phyloP scores from a whole-genome alignment of 345 rosid genomes.

The Reutealis trisperma region DNA sequence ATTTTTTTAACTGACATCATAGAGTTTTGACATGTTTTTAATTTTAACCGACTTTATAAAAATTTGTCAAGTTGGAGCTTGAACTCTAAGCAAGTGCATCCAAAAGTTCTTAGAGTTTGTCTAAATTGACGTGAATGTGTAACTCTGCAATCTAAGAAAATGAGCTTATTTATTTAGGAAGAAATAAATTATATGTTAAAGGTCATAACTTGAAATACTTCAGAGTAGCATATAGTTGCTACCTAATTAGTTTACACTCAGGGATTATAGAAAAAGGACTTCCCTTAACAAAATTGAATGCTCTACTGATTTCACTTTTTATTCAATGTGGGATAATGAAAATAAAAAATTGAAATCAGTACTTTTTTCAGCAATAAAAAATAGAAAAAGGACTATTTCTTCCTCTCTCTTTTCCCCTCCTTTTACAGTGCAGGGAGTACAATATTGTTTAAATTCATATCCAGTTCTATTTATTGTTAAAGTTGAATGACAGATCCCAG shows the following conservation, averaged over 20 bases:
- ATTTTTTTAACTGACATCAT: not conserved
- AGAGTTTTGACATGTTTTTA: no score
- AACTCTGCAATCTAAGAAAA: not conserved
- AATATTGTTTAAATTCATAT: not conserved
- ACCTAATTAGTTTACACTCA: no score
- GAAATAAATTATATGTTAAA: no score
- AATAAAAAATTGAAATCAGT: not conserved
- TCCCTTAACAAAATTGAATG: no score
- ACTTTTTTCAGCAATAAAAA: not conserved
- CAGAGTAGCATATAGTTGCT: no score
- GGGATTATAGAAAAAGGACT: no score
- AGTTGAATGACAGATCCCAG: slow-evolving; percentile 65
- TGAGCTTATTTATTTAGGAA: no score
- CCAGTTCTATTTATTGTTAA: not conserved
- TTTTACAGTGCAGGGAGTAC: not conserved
- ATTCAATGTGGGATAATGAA: not conserved
- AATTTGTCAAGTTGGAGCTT: not conserved
- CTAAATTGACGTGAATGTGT: not conserved
- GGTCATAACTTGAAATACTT: no score
- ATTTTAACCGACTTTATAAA: not conserved
- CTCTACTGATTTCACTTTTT: not conserved
- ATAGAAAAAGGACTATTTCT: no score
- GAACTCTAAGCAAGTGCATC: not conserved
- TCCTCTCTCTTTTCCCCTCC: not conserved
- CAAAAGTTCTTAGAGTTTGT: not conserved